Percentiles rank a stretch among this genome's conserved stretches.
Conservation (phyloP, 1,284 basidiomycete species). For the Boletus calvinii region DNA sequence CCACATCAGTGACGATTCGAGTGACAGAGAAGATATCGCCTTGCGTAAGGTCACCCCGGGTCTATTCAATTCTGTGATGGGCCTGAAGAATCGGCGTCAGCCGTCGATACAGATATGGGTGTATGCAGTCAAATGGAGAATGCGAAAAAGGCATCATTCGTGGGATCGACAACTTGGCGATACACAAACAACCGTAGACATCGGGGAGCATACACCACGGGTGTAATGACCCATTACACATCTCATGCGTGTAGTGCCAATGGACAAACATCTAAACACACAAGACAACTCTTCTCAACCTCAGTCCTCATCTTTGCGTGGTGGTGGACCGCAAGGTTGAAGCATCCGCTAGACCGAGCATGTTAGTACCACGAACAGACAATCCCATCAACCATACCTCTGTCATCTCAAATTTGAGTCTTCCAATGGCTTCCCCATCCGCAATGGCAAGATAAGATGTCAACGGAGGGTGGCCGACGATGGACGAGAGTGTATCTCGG, state of each 20-base stretch:
- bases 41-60: not conserved
- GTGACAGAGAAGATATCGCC: not conserved
- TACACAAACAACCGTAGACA: not conserved
- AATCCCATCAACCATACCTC: slow-evolving; percentile 59
- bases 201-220: not conserved
- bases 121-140: not conserved
- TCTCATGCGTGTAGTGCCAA: not conserved
- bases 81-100: too few species aligned
- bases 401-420: slow-evolving; percentile 93
- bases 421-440: slow-evolving; percentile 87
- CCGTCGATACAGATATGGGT: too few species aligned
- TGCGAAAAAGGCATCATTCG: not conserved
- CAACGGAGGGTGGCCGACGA: slow-evolving; percentile 88
- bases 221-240: not conserved
- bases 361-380: slow-evolving; percentile 5
- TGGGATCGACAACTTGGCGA: not conserved
- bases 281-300: not conserved
- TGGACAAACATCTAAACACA: not conserved
- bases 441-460: slow-evolving; percentile 88
- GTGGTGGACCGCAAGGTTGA: slow-evolving; percentile 97
- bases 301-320: slow-evolving; percentile 84
- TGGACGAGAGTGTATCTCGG: slow-evolving; percentile 89
- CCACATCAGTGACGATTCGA: not conserved
- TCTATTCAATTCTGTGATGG: not conserved
- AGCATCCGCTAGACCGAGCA: slow-evolving; percentile 76